phyloP scores from a whole-genome alignment of 2,329 filamentous ascomycete genomes.

The Aspergillus sp. region DNA sequence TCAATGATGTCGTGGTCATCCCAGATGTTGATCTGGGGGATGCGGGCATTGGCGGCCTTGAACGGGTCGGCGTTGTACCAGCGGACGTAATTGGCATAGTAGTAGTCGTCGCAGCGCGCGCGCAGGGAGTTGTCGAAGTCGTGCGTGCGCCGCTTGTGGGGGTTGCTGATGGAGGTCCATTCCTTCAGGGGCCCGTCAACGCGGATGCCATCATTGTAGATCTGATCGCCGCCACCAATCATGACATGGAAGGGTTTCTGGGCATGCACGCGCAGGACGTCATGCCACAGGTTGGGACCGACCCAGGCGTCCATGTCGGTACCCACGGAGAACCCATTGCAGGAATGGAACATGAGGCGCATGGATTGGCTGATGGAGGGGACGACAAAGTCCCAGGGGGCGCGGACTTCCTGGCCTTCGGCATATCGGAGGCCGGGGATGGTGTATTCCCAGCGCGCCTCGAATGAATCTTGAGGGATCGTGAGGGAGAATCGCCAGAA shows the following conservation, averaged over 20 bases:
- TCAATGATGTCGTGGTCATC: constrained; percentile 67
- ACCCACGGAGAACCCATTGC: constrained; percentile 66
- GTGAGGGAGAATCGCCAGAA: constrained; percentile 60
- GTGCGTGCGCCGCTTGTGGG: constrained; percentile 57
- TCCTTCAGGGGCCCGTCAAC: constrained; percentile 74
- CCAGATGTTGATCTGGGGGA: constrained; percentile 65
- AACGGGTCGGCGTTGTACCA: constrained; percentile 70
- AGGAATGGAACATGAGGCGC: constrained; percentile 68
- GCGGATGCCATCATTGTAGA: constrained; percentile 74
- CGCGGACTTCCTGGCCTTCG: constrained; percentile 54
- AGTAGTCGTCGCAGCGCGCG: constrained; percentile 58
- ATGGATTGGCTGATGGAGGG: constrained; percentile 62
- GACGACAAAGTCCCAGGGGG: constrained; percentile 54
- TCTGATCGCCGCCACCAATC: constrained; percentile 90
- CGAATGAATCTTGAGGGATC: constrained; percentile 67
- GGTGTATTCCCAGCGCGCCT: constrained; percentile 76
- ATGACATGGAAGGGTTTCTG: constrained; percentile 63
- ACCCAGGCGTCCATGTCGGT: constrained; percentile 63
- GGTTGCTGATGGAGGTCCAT: constrained; percentile 62
- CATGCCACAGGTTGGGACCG: constrained; percentile 62
- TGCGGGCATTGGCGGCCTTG: constrained; percentile 58
- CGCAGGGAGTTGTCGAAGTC: constrained; percentile 65
- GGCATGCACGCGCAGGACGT: constrained; percentile 60
- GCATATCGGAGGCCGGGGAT: constrained; percentile 65
- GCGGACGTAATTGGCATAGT: constrained; percentile 59